These are phyloP conservation scores for Carex scoparia DNA, from an alignment of 176 grass and related monocot species.

Conservation along the genomic window DNA sequence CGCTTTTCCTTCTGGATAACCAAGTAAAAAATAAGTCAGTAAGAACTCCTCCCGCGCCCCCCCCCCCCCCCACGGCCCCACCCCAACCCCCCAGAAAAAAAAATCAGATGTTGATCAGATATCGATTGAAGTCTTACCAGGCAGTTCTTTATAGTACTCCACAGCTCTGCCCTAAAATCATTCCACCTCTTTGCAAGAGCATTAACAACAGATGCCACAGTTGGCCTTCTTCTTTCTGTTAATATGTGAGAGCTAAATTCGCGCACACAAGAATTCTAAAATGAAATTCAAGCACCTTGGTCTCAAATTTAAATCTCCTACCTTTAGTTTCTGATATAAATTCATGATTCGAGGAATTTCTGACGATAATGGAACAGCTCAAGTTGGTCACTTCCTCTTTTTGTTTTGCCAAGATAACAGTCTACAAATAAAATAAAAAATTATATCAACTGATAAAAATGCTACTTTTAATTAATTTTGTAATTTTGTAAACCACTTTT, in stretches of 20 bases:
- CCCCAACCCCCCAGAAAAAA: neutral
- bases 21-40: slow-evolving; percentile 12
- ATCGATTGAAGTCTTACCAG: slow-evolving; percentile 26
- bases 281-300: neutral
- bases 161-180: slow-evolving; percentile 32
- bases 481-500: neutral
- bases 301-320: slow-evolving; percentile 6
- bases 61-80: neutral
- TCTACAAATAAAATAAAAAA: slow-evolving; percentile 8
- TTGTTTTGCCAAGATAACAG: slow-evolving; percentile 14
- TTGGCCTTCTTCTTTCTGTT: slow-evolving; percentile 26
- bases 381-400: slow-evolving; percentile 11
- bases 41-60: neutral
- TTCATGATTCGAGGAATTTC: neutral
- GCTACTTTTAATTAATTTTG: neutral
- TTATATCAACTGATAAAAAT: neutral
- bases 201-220: slow-evolving; percentile 27
- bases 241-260: neutral
- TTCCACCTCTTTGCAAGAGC: slow-evolving; percentile 28
- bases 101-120: neutral
- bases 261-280: neutral
- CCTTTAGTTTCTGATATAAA: slow-evolving; percentile 19
- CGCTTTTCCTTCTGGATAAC: slow-evolving; percentile 12
- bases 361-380: slow-evolving; percentile 29
- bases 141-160: slow-evolving; percentile 31